Evolutionary conservation across 2,329 filamentous ascomycete genomes (phyloP), one percentile per base, ranked within the genome.

Genomic region (Paecilomyces sp.): DNA sequence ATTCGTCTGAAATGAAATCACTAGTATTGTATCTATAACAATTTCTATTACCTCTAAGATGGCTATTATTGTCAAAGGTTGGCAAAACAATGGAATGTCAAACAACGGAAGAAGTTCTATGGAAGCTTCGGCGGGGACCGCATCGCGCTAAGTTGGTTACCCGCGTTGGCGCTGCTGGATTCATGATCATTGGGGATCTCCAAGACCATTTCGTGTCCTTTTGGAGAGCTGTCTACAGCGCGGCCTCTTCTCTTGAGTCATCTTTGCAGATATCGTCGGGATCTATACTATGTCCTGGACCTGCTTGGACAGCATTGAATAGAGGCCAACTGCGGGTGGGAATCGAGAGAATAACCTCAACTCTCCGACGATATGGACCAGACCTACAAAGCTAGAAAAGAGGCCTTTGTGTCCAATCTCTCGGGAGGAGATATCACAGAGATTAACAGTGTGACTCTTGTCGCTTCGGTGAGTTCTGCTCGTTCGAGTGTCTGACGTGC

Each of bases 401-500:
- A 96, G 80, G 91, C 91, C 71, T 96, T 96, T 74, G 94, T 99
- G 70, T 96, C 93, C 58, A 90, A 92, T 73, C 85, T 96, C 31
- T 87, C 88, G 6, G 94, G 94, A 50, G 91, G 94, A 61, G 83
- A 86, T 33, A 87, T 96, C 62, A 79, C 83, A 66, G 94, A 99
- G 74, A 92, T 99, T 78, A 93, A 92, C 73, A 83, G 85, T 67
- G 90, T 97, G 66, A 91, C 90, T 55, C 83, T 90, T 55, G 88
- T 96, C 64, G 91, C 91, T 71, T 88, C 92, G 70, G 94, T 97
- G 84, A 71, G 85, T 74, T 62, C 70, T 63, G 58, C 53, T 51
- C 59, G n/a, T 24, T 58, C 24, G 30, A 51, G 18, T 13, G 41
- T 31, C 50, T 41, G 63, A 62, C 65, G 13, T 60, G 62, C 60